Evolutionary conservation across 2,329 filamentous ascomycete genomes (phyloP).

Genomic region (Westerdykella sp.): DNA sequence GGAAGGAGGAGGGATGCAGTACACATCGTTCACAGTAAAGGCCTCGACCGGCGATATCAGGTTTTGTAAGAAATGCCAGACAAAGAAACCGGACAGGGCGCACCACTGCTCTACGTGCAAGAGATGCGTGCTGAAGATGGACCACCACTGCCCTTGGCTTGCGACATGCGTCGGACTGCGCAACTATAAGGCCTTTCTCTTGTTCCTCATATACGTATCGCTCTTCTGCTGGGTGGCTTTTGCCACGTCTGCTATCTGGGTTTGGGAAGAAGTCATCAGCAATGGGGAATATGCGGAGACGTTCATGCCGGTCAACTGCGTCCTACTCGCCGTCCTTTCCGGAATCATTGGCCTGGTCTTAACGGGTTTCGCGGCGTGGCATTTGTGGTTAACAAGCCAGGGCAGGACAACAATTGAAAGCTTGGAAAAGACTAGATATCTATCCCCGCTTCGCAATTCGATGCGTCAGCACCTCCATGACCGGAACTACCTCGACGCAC

Average conservation of each 20-base stretch:
- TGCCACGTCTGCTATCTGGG: conserved; percentile 69
- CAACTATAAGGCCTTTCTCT: conserved; percentile 92
- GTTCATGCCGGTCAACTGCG: conserved; percentile 82
- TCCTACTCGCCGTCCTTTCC: conserved; percentile 76
- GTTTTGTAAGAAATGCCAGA: conserved; percentile 97
- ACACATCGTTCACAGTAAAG: conserved; percentile 84
- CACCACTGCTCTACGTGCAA: conserved; percentile 96
- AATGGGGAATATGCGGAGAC: conserved; percentile 66
- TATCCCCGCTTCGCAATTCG: conserved; percentile 68
- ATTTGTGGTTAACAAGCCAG: conserved; percentile 70
- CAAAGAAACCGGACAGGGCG: conserved; percentile 86
- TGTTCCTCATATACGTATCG: conserved; percentile 86
- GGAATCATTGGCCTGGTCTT: conserved; percentile 90
- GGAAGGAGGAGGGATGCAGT: conserved; percentile 47
- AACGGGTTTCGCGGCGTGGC: conserved; percentile 85
- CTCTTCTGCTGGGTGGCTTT: conserved; percentile 81
- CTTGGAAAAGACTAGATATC: conserved; percentile 89
- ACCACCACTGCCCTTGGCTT: conserved; percentile 98
- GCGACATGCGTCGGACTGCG: conserved; percentile 88
- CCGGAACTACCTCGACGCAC: conserved; percentile 42
- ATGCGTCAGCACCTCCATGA: conserved; percentile 57
- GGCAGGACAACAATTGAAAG: conserved; percentile 95
- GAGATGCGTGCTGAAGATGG: conserved; percentile 97
- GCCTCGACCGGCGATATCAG: conserved; percentile 71
- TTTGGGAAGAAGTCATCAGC: conserved; percentile 73